Conservation (phyloP, 2,329 filamentous ascomycete species). For the Beauveria scarabaeidicola region DNA sequence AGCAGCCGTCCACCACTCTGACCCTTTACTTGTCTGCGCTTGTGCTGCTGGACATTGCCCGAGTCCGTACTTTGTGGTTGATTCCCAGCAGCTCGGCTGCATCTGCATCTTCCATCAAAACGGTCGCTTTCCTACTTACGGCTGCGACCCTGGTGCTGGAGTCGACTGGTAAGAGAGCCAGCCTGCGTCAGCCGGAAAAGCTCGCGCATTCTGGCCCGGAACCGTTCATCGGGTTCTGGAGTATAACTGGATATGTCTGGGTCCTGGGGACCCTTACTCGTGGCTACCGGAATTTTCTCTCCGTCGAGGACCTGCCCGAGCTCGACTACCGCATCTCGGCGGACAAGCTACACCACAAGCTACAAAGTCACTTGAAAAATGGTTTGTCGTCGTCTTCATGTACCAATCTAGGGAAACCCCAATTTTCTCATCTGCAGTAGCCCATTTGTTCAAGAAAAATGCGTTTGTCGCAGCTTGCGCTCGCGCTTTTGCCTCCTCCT, state of each 20-base stretch:
- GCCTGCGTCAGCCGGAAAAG: slow-evolving; percentile 1
- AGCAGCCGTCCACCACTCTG: slow-evolving; percentile 33
- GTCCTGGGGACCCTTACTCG: slow-evolving; percentile 20
- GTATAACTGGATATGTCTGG: slow-evolving; percentile 21
- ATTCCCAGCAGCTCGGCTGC: slow-evolving; percentile 14
- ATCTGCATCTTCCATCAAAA: slow-evolving; percentile 23
- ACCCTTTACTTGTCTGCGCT: slow-evolving; percentile 29
- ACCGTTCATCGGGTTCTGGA: slow-evolving; percentile 18
- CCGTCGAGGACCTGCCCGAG: slow-evolving; percentile 23
- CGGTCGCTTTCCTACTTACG: slow-evolving; percentile 23
- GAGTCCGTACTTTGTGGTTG: slow-evolving; percentile 30
- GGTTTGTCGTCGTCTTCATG: not conserved
- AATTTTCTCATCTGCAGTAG: not conserved
- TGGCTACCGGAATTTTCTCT: slow-evolving; percentile 25
- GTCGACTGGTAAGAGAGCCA: slow-evolving; percentile 13
- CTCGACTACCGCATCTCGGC: slow-evolving; percentile 13
- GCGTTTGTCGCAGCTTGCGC: slow-evolving; percentile 11
- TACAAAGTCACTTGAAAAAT: slow-evolving; percentile 3
- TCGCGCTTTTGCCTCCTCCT: slow-evolving; percentile 10
- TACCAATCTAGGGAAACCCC: too few species aligned
- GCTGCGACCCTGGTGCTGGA: slow-evolving; percentile 27
- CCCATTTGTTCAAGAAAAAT: slow-evolving; percentile 1
- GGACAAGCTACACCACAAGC: not conserved
- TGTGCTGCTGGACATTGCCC: slow-evolving; percentile 32
- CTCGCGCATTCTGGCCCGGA: slow-evolving; percentile 2